Evolutionary conservation across 140 eudicot genomes (phyloP), one percentile per base, ranked within the genome.

Genomic region (Anethum foeniculum): DNA sequence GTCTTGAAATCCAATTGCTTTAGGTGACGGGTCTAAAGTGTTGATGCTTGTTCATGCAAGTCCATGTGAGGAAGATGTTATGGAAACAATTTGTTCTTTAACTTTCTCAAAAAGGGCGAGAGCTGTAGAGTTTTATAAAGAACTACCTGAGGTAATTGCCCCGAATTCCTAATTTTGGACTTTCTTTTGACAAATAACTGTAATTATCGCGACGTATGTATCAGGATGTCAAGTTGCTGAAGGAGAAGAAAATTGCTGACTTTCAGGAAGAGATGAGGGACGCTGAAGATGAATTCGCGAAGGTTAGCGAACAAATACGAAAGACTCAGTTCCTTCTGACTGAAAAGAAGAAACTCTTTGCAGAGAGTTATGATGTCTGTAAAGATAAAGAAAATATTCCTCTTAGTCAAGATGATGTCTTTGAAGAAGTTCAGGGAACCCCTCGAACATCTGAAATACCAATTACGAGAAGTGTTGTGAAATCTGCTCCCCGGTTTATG

Each of bases 11-110:
- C 7, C 74, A 68, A 68, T 67, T 68, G 44, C 74, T 83, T 60
- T 76, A 90, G 97, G 97, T 82, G 92, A 90, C 77, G 90, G 85
- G 75, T 92, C 94, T 47, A 92, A 92, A 84, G 92, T 90, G 51
- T 32, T 92, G 82, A 90, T 92, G 93, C 83, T 92, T 21, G 86
- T 92, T 75, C 97, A 92, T 85, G 90, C 88, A 67, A 92, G 97
- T 80, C 91, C 94, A 7, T 75, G 74, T 79, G 97, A 90, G 81
- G 97, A 90, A 69, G 97, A 92, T 86, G 81, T 88, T 71, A 89
- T 92, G 18, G 97, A 92, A 85, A 92, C 94, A 15, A 43, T 52
- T 43, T 84, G 83, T 49, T 85, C 88, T 8, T 36, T 80, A 44
- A 82, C 81, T 79, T 84, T 87, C 78, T 83, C 87, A 21, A 84